These are phyloP conservation scores for Didymella segeticola DNA, from an alignment of 2,329 filamentous ascomycete species.

Conservation along the genomic window DNA sequence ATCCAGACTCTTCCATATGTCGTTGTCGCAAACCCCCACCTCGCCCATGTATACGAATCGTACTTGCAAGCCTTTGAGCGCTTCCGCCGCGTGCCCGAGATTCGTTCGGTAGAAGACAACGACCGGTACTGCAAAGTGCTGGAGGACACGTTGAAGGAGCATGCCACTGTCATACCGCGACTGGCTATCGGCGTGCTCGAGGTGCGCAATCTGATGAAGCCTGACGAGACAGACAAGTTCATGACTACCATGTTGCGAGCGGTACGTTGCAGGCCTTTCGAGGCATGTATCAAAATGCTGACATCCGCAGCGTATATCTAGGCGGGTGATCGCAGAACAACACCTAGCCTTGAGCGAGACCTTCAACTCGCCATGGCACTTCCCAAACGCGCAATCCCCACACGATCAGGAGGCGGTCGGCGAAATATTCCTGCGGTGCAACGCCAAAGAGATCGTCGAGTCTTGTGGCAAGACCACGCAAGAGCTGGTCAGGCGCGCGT, in stretches of 20 bases:
- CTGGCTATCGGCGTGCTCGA: slow-evolving; percentile 94
- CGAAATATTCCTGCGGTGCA: slow-evolving; percentile 92
- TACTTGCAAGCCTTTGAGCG: slow-evolving; percentile 97
- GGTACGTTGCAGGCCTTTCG: slow-evolving; percentile 57
- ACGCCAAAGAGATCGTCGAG: slow-evolving; percentile 86
- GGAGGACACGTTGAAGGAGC: slow-evolving; percentile 79
- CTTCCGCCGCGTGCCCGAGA: slow-evolving; percentile 82
- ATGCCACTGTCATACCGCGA: slow-evolving; percentile 91
- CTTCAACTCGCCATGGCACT: slow-evolving; percentile 89
- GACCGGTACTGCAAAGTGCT: slow-evolving; percentile 84
- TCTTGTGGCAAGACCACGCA: slow-evolving; percentile 79
- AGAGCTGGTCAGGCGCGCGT: slow-evolving; percentile 75
- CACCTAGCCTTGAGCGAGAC: slow-evolving; percentile 95
- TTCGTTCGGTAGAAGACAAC: slow-evolving; percentile 88
- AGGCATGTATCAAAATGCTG: not conserved
- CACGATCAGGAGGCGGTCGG: slow-evolving; percentile 83
- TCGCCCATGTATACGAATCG: slow-evolving; percentile 93
- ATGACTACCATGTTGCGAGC: slow-evolving; percentile 94
- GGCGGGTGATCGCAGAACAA: slow-evolving; percentile 95
- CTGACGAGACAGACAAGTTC: slow-evolving; percentile 85
- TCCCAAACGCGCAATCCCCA: slow-evolving; percentile 73
- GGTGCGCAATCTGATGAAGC: slow-evolving; percentile 80
- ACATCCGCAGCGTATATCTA: slow-evolving; percentile 77
- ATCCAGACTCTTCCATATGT: slow-evolving; percentile 97
- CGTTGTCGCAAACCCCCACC: slow-evolving; percentile 92